Evolutionary conservation across 495 filamentous ascomycete species (phyloP), one percentile per base, ranked within the genome.

Genomic region (Penicillium simplicissimum): DNA sequence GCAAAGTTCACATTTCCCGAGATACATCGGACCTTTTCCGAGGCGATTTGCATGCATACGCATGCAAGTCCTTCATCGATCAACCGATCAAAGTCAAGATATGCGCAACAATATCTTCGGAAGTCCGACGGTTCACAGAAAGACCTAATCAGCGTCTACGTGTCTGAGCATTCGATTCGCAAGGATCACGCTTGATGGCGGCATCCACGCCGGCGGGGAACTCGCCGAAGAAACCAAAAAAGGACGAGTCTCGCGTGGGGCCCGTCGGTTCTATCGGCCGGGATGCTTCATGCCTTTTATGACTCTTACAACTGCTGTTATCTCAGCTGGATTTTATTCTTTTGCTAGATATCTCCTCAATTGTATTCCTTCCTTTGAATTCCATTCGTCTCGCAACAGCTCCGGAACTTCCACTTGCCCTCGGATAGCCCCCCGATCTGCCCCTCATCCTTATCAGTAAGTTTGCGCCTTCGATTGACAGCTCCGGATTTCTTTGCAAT

Each of bases 151-250:
- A 49, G 3, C 13, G 45, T 6, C 23, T 8, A 14, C 1, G 3
- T 15, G 23, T 49, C 0, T 45, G 10, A 49, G 23, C 21, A 49
- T 15, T 8, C 10, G 8, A 57, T 59, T 63, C 48, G 63, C 37
- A 52, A 57, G 35, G 19, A 38, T 38, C 28, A 28, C 54, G 17
- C 48, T 47, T 31, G 38, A 57, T 31, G 45, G 60, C 23, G 49
- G 28, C 52, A 63, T 55, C 25, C 17, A 8, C 3, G 45, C 55
- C 62, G 48, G 58, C 67, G 67, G 67, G 52, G 67, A 62, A 61
- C 28, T 58, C 40, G 51, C 61, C 64, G 55, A 59, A 69, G 64
- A 69, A 63, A 45, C 28, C n/a, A 45, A 43, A 43, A 43, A 1
- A 19, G 10, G 8, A 14, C 34, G 14, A 34, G 31, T 40, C 34